Base-by-base conservation (phyloP, 495 filamentous ascomycete genomes). In the Hypoxylon cercidicola region DNA sequence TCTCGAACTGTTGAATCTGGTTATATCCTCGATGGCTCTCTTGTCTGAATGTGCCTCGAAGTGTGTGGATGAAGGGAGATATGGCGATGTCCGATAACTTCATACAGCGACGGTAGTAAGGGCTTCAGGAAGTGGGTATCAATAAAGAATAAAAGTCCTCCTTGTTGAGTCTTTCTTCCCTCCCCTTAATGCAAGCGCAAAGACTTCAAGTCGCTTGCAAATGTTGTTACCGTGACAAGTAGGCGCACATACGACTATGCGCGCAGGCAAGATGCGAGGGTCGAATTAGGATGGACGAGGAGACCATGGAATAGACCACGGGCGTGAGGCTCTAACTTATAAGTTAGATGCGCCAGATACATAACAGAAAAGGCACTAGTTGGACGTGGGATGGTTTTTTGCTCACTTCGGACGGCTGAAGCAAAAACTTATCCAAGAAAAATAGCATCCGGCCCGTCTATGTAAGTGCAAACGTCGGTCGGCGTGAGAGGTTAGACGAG, bases 161-260 rank as follows among this genome's bases (percentile, higher is more conserved):
- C 19, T 28, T 44, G 49, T 28, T 67, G 80, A 84, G 83, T 83
- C 83, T 85, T 85, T 85, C 81, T 82, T 66, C 71, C 73, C 71
- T 73, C 75, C 77, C 79, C 73, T 51, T 71, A 61, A 51, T 81
- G 77, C 79, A 82, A 84, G 81, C 83, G 83, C 83, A 85, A 85
- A 85, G 83, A 84, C 83, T 81, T 74, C 66, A 85, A 85, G 83
- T 84, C 83, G 83, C 81, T 70, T 80, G 80, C 77, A 62, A 60
- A 64, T 48, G 50, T 68, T 76, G 75, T 70, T 72, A 72, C 55
- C 60, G 67, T 64, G 19, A 60, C 25, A 40, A n/a, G 8, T 28
- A 23, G 25, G 39, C 40, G 47, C 66, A 37, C 62, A 66, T 61
- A 12, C 21, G 52, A 18, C 9, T 45, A 65, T 51, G 40, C 39